Conservation (phyloP, 345 rosid species). For the Eutrema japonicum region DNA sequence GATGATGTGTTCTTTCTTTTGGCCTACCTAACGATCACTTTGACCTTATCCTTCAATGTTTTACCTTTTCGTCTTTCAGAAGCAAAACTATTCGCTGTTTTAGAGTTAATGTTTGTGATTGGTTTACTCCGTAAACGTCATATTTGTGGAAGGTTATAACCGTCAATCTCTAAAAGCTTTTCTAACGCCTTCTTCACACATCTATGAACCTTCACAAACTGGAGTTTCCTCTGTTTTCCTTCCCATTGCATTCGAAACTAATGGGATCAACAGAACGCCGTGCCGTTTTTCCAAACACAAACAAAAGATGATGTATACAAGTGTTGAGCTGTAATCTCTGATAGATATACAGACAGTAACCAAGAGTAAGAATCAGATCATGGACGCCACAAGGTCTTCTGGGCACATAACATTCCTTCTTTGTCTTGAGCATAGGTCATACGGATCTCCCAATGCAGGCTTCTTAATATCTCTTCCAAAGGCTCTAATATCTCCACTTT, state of each 20-base stretch:
- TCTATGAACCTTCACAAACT: too few species aligned
- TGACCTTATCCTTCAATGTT: slow-evolving; percentile 25
- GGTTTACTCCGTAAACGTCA: too few species aligned
- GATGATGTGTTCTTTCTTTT: slow-evolving; percentile 22
- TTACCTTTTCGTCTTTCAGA: neutral
- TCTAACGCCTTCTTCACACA: too few species aligned
- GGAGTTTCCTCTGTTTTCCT: too few species aligned
- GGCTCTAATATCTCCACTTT: slow-evolving; percentile 81
- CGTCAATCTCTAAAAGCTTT: too few species aligned
- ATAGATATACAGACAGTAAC: slow-evolving; percentile 19
- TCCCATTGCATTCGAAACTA: too few species aligned
- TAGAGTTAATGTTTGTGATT: neutral
- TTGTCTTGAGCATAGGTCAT: slow-evolving; percentile 80
- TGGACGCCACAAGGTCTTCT: slow-evolving; percentile 87
- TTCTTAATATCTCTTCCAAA: slow-evolving; percentile 69
- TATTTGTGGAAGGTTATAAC: too few species aligned
- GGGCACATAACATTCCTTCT: slow-evolving; percentile 86
- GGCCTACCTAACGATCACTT: slow-evolving; percentile 26
- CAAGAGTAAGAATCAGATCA: slow-evolving; percentile 34
- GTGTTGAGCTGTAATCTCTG: neutral
- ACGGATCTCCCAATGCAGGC: slow-evolving; percentile 91
- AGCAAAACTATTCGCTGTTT: slow-evolving; percentile 20
- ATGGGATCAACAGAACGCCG: too few species aligned
- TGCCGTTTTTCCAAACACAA: neutral
- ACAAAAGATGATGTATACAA: slow-evolving; percentile 14